Base-by-base conservation (phyloP, 768 basidiomycete species). In the Mycena alexandri region DNA sequence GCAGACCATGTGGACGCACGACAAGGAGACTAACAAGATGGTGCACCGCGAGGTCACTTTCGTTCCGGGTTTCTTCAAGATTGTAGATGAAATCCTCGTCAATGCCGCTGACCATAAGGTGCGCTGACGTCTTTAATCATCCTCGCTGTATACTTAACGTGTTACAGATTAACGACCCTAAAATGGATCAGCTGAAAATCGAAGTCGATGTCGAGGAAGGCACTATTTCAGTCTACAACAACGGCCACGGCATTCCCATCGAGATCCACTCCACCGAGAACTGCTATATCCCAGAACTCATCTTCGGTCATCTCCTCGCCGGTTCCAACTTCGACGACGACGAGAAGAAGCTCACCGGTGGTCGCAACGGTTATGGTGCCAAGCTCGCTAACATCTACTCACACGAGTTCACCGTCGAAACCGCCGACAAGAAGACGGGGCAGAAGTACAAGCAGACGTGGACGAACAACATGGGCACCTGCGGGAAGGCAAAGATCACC, bases 21-120 rank as follows among this genome's bases (percentile, higher is more conserved):
- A 99, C 77, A 83, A 87, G 1, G 90, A 90, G 41, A 88, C 82
- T 43, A 96, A 95, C 74, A 90, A 90, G 33, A 95, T 99, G 91
- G 89, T 89, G 1, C 79, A 89, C 73, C 86, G 91, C 74, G 95
- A 90, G 53, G 93, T 92, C 69, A 93, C 89, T 73, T 99, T 92
- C 75, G 96, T 98, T 2, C 98, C 98, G 0, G 98, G 96, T 59
- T 97, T 99, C 79, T 96, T 96, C 88, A 99, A 99, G 86, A 99
- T 99, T 74, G 92, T 99, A 16, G 98, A 99, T 75, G 98, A 99
- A 81, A 99, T 99, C 74, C 84, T 99, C 3, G 98, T 99, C 73
- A 99, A 99, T 79, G 98, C 98, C 22, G 98, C 98, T 5, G 98
- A 99, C 78, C 98, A 99, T 82, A 99, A 99, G 91, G 97, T 94